phyloP scores from a whole-genome alignment of 257 asterid species.

The Gentiana dahurica region DNA sequence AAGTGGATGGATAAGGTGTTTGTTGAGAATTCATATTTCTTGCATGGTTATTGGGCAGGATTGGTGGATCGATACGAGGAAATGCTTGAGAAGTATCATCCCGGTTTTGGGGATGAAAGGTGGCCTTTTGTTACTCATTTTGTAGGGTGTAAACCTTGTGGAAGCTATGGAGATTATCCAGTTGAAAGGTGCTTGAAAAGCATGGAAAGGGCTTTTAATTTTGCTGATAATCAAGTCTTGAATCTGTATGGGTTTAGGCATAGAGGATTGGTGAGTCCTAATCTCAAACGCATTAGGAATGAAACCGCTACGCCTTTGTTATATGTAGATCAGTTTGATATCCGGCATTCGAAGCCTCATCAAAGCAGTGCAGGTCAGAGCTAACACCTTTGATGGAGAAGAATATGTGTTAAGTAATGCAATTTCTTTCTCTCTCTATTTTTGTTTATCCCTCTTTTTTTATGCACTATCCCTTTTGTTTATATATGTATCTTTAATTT shows the following conservation, averaged over 20 bases:
- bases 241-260: conserved; percentile 87
- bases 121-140: conserved; percentile 98
- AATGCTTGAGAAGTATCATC: conserved; percentile 80
- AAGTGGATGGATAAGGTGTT: conserved; percentile 70
- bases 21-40: conserved; percentile 65
- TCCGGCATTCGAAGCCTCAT: conserved; percentile 42
- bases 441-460: background rate
- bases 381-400: conserved; percentile 27
- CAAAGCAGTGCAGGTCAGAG: conserved; percentile 30
- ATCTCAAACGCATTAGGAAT: conserved; percentile 76
- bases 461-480: background rate
- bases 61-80: conserved; percentile 88
- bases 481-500: background rate
- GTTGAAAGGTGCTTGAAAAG: conserved; percentile 82
- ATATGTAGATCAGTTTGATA: conserved; percentile 70
- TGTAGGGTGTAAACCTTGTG: conserved; percentile 96
- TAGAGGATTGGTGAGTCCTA: conserved; percentile 86
- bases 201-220: conserved; percentile 92
- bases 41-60: conserved; percentile 96
- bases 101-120: conserved; percentile 90
- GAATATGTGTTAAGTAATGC: conserved; percentile 31
- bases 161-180: conserved; percentile 88
- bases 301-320: conserved; percentile 61
- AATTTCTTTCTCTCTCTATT: conserved; percentile 3
- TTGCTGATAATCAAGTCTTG: conserved; percentile 85